phyloP scores from a whole-genome alignment of 352 stramenopile species.

The Globisporangium cylindrosporum region DNA sequence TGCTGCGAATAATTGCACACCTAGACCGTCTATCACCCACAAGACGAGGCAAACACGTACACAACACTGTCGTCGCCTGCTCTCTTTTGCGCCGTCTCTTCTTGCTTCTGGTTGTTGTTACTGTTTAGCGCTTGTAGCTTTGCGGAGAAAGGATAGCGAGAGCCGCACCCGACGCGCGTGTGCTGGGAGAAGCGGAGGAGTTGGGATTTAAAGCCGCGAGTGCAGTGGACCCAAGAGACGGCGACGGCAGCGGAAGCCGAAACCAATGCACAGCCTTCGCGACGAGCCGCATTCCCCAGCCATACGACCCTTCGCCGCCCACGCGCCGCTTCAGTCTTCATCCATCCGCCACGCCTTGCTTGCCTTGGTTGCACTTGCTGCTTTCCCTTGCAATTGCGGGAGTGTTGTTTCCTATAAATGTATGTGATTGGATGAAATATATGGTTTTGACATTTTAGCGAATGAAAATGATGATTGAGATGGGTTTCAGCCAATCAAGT shows the following conservation, averaged over 20 bases:
- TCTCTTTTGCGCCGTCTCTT: too few relatives aligned
- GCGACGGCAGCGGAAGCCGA: neutral
- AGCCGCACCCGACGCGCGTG: neutral
- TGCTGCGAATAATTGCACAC: neutral
- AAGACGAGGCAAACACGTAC: neutral
- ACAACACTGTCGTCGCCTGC: neutral
- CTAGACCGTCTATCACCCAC: neutral
- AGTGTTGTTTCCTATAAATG: neutral
- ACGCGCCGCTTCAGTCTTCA: slow-evolving; percentile 1
- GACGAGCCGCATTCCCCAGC: neutral
- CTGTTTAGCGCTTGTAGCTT: neutral
- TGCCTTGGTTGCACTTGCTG: neutral
- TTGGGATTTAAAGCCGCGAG: slow-evolving; percentile 5
- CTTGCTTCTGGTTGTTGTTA: neutral
- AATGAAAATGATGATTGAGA: neutral
- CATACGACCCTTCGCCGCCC: slow-evolving; percentile 3
- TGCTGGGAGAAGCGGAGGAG: slow-evolving; percentile 1
- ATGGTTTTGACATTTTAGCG: neutral
- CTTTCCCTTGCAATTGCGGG: neutral
- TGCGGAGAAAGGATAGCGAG: slow-evolving; percentile 4
- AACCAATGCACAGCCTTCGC: slow-evolving; percentile 4
- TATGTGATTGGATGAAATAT: neutral
- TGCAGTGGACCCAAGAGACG: slow-evolving; percentile 6
- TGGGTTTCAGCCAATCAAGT: neutral
- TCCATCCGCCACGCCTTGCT: neutral